Conservation (phyloP, 495 filamentous ascomycete genomes). For the Trypethelium eluteriae region DNA sequence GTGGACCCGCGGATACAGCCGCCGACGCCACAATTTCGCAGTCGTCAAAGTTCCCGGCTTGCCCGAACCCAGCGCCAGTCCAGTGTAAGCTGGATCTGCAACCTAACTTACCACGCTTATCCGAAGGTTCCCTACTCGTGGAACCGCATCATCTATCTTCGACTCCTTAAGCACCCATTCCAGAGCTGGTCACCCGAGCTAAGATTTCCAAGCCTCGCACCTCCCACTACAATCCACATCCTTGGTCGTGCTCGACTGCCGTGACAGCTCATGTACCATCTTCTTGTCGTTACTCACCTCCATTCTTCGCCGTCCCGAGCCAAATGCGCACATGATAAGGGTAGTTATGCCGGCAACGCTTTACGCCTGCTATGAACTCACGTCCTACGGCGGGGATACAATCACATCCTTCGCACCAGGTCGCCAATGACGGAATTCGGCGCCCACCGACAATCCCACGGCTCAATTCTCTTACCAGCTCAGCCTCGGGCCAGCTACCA, state of each 20-base stretch:
- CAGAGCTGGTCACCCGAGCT: no score
- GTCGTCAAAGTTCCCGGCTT: neutral
- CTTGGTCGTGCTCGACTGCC: neutral
- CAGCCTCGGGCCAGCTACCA: neutral
- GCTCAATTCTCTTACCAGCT: neutral
- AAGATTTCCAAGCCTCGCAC: neutral
- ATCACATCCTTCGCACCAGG: slow-evolving; percentile 16
- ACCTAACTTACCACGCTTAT: neutral
- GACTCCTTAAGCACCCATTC: no score
- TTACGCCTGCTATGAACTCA: slow-evolving; percentile 28
- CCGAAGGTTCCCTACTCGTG: slow-evolving; percentile 1
- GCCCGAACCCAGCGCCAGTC: neutral
- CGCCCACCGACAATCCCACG: slow-evolving; percentile 4
- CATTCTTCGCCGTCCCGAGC: neutral
- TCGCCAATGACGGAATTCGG: slow-evolving; percentile 17
- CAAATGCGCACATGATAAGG: neutral
- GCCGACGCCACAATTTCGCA: neutral
- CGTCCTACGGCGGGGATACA: slow-evolving; percentile 29
- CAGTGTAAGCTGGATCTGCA: slow-evolving; percentile 3
- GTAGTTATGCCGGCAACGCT: neutral
- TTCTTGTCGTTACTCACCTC: neutral
- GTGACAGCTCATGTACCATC: neutral
- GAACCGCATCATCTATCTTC: neutral
- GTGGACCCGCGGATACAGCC: neutral
- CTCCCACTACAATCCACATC: neutral